phyloP scores from a whole-genome alignment of 441 rosid genomes.

The Arabidopsis lyrata region DNA sequence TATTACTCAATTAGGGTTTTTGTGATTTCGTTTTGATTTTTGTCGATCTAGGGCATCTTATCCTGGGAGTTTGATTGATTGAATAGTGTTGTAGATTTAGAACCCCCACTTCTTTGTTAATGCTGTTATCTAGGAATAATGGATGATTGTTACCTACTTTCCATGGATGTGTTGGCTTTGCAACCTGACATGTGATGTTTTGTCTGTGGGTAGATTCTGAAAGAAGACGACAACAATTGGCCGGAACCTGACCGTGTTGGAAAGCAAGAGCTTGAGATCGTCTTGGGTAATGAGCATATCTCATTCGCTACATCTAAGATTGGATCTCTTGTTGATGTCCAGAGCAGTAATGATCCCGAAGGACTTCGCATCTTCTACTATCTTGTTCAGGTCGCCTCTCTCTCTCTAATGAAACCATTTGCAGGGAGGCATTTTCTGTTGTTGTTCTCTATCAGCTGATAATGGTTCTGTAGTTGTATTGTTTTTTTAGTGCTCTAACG shows the following conservation, averaged over 20 bases:
- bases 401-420: neutral
- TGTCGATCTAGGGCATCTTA: conserved; percentile 13
- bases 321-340: conserved; percentile 95
- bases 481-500: neutral
- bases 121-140: neutral
- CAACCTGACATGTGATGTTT: neutral
- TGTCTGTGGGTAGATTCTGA: conserved; percentile 67
- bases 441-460: conserved; percentile 12
- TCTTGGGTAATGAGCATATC: conserved; percentile 96
- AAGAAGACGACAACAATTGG: conserved; percentile 97
- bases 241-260: conserved; percentile 97
- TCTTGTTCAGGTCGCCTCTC: conserved; percentile 83
- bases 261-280: conserved; percentile 92
- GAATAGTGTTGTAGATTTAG: conserved; percentile 6
- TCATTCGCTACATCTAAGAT: conserved; percentile 95
- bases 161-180: neutral
- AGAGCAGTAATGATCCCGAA: conserved; percentile 90
- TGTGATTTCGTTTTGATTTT: no score
- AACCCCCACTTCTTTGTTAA: neutral
- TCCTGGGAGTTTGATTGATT: neutral
- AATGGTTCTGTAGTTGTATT: neutral
- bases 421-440: neutral
- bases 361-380: conserved; percentile 95
- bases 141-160: neutral
- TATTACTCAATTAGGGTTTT: conserved; percentile 13